A percentile compares a stretch with the other conserved stretches of the same genome.
Evolutionary conservation across 192 early-diverging fungal genomes (phyloP).

Genomic region (Rhizoclosmatium globosum): DNA sequence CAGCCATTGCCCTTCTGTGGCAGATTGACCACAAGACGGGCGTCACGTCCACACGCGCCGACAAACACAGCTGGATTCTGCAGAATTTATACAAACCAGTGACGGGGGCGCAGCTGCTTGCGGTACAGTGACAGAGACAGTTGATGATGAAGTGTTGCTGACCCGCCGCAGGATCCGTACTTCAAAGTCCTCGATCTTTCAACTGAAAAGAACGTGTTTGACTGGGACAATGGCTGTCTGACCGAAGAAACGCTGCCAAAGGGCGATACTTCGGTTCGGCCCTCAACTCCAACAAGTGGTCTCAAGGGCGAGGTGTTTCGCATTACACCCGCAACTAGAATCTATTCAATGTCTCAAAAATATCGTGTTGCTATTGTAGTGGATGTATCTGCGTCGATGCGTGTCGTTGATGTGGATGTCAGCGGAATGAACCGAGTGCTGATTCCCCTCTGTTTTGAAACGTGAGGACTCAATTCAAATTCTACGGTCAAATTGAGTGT

Average conservation of each 20-base stretch:
- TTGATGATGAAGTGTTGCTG: not conserved
- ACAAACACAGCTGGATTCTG: constrained; percentile 44
- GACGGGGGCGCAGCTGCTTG: constrained; percentile 12
- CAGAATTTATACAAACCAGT: constrained; percentile 33
- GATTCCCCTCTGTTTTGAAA: constrained; percentile 55
- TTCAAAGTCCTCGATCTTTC: constrained; percentile 33
- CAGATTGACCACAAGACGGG: constrained; percentile 1
- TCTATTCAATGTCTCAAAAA: constrained; percentile 63
- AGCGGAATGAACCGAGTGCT: constrained; percentile 48
- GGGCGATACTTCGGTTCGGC: not conserved
- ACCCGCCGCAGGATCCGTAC: constrained; percentile 22
- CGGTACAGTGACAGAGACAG: not conserved
- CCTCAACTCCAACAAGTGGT: not conserved
- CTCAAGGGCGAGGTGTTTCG: constrained; percentile 29
- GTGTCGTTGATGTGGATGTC: constrained; percentile 49
- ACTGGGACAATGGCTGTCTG: constrained; percentile 5
- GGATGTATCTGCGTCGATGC: constrained; percentile 74
- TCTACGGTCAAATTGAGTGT: not conserved
- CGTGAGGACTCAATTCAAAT: constrained; percentile 35
- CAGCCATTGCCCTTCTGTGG: constrained; percentile 26
- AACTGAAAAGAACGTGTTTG: not conserved
- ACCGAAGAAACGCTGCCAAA: not conserved
- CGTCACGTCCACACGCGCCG: constrained; percentile 36
- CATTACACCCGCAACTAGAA: constrained; percentile 73
- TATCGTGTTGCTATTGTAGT: constrained; percentile 74